These are phyloP conservation scores for Celoporthe dispersa DNA, from an alignment of 2,329 filamentous ascomycete genomes.

Conservation along the genomic window DNA sequence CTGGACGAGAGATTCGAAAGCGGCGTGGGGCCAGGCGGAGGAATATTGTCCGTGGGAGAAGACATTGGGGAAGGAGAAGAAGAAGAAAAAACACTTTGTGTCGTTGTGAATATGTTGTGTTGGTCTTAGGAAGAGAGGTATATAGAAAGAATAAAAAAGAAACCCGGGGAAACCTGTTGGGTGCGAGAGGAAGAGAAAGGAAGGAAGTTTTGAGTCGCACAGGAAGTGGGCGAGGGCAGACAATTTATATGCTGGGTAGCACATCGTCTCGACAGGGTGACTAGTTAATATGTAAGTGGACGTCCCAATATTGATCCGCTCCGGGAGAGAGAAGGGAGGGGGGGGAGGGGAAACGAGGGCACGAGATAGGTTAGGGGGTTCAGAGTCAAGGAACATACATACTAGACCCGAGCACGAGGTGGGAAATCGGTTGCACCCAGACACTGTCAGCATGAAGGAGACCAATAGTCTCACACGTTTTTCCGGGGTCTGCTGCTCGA, in stretches of 20 bases:
- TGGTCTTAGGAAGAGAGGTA: background rate
- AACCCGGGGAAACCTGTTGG: background rate
- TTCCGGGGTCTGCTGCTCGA: background rate
- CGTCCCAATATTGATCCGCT: constrained; percentile 16
- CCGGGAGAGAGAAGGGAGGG: background rate
- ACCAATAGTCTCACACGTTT: constrained; percentile 26
- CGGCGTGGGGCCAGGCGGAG: background rate
- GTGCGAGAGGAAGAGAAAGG: background rate
- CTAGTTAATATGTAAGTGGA: background rate
- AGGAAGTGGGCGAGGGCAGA: background rate
- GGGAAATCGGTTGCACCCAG: background rate
- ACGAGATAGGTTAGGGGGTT: background rate
- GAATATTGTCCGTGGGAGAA: constrained; percentile 2
- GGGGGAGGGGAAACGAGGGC: no score
- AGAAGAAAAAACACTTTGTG: background rate
- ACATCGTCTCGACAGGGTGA: background rate
- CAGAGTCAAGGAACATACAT: background rate
- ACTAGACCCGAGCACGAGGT: background rate
- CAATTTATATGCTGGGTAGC: background rate
- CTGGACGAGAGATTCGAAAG: constrained; percentile 2
- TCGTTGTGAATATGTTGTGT: background rate
- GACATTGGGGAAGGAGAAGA: constrained; percentile 8
- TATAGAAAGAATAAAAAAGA: background rate
- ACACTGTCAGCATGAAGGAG: constrained; percentile 7
- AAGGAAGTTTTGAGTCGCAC: background rate